Evolutionary conservation across 192 early-diverging fungal genomes (phyloP), one percentile per base, ranked within the genome.

Genomic region (Entomortierella chlamydospora): DNA sequence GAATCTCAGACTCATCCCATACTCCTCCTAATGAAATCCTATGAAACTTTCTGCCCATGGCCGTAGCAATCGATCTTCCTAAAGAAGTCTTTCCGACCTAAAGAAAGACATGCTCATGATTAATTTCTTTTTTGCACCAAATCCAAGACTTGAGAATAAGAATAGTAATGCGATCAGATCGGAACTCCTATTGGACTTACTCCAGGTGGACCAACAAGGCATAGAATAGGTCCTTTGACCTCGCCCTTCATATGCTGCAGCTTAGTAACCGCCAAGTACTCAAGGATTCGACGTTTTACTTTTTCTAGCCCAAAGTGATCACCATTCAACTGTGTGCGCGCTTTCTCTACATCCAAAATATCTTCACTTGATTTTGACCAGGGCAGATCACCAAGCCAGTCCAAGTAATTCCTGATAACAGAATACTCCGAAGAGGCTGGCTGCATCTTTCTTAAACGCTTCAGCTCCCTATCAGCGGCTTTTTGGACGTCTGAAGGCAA

Each of bases 1-100:
- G 84, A 59, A 96, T 95, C 71, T 96, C 95, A 18, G 95, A 93
- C 82, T 94, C 95, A 77, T 96, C 95, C 47, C 92, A 83, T 1
- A 96, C 89, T 31, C 95, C 95, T 23, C 95, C 95, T 13, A 96
- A 70, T 1, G 91, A 90, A 26, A 96, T 91, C 22, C 95, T 87
- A 73, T 95, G 88, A 74, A 96, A 96, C 60, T 93, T 88, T 12
- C 95, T 83, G 7, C 88, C 87, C 57, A 96, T 81, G 0, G 95
- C 89, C 29, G 74, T 85, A 0, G 94, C 95, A 68, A 96, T 93
- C 5, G 90, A 92, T 70, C 91, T 89, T 26, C 94, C 95, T 8
- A 96, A 69, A 53, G 89, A 91, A 1, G 95, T 96, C 81, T 96
- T 96, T 11, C 95, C 95, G 1, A 94, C 93, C 45, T 85, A 80